Evolutionary conservation across 345 rosid genomes (phyloP).

Genomic region (Gossypium arboreum): DNA sequence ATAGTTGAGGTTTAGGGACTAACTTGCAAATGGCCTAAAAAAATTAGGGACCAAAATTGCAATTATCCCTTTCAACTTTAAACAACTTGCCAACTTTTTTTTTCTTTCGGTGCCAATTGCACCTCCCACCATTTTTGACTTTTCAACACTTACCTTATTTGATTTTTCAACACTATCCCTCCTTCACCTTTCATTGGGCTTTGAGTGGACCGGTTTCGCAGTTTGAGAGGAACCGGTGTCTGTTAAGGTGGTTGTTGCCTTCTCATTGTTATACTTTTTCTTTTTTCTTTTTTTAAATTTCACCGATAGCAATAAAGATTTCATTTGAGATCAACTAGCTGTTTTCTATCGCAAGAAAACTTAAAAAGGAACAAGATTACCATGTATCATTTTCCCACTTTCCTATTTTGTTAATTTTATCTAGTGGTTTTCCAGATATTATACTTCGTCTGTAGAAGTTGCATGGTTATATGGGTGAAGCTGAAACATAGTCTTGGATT

Average conservation of each 20-base stretch:
- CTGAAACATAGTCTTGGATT: neutral
- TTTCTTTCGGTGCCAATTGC: too few relatives aligned
- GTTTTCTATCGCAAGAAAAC: neutral
- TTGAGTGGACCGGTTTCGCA: slow-evolving; percentile 56
- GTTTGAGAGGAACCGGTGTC: slow-evolving; percentile 77
- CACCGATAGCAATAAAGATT: neutral
- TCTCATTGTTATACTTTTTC: neutral
- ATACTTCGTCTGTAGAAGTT: neutral
- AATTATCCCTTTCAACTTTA: too few relatives aligned
- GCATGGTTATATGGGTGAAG: neutral
- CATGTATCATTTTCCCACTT: neutral
- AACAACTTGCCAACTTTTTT: too few relatives aligned
- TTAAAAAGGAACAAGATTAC: neutral
- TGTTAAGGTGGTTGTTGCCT: slow-evolving; percentile 38
- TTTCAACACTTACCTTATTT: too few relatives aligned
- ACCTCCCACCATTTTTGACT: too few relatives aligned
- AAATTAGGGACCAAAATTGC: too few relatives aligned
- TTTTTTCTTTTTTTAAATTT: neutral
- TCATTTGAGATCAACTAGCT: neutral
- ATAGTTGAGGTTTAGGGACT: too few relatives aligned
- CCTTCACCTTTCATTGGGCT: too few relatives aligned
- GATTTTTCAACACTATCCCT: too few relatives aligned
- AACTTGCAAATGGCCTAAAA: too few relatives aligned
- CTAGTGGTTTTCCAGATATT: neutral
- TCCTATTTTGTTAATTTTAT: neutral